Base-by-base conservation (phyloP, 2,329 filamentous ascomycete species). In the Botrytis elliptica region DNA sequence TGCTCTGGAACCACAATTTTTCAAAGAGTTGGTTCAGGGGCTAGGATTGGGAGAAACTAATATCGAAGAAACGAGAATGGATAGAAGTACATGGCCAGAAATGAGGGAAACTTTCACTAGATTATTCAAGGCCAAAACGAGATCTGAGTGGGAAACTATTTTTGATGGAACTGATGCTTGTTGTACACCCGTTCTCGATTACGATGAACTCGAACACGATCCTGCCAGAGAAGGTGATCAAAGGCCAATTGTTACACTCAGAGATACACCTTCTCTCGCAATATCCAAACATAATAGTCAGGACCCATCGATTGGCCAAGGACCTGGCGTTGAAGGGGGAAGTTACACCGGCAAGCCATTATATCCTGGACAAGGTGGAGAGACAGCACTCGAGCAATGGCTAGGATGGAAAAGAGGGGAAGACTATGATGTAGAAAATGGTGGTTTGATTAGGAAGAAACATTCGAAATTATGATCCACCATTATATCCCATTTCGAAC, bases 131-230 rank as follows among this genome's bases (percentile, higher is more conserved):
- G 82, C 84, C 63, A 93, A 90, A 83, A 92, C 91, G 7, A 87
- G 95, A 49, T 80, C 83, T 0, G 91, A 97, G 81, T 98, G 95
- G 95, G 95, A 97, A 83, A 81, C 75, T 5, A 85, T 97, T 9
- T 98, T 98, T 81, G 93, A 97, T 81, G 93, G 92, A 18, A 96
- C 93, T 0, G 95, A 98, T 83, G 95, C 95, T 1, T 98, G 95
- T 82, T 94, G 92, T 76, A 94, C 93, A n/a, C 95, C 95, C 0
- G 93, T 98, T 1, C 84, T 97, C 60, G 90, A 90, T 49, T 93
- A 94, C 77, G 79, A 78, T 0, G 94, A 97, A 83, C 84, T 97
- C 62, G 88, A 93, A 78, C 78, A 75, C 4, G 81, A 84, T 52
- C 69, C 80, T 14, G 75, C 73, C n/a, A 83, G 85, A 67, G 89